Evolutionary conservation across 768 basidiomycete species (phyloP), one percentile per base, ranked within the genome.

Genomic region (Baorangia bicolor): DNA sequence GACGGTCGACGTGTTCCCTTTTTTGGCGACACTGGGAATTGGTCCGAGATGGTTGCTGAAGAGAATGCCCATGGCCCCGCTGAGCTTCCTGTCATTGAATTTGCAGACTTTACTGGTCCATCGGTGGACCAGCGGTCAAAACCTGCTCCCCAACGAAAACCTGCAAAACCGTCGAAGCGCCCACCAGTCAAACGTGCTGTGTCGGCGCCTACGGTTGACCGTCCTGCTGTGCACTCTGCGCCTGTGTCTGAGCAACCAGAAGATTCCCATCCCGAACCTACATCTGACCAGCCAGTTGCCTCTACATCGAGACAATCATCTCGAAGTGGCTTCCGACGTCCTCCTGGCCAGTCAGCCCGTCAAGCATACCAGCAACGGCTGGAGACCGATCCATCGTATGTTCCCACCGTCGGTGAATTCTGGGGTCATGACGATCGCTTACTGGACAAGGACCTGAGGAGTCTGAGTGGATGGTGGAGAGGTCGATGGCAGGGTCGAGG

Each of bases 351-450:
- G 55, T 79, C 82, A 25, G 90, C 86, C 37, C 89, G 94, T 45
- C 91, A 94, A 69, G 89, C 85, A 20, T 96, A 97, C 72, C 87
- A 92, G 59, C 82, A 90, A 59, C 85, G 87, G 30, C 77, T 96
- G 25, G 87, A 92, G 54, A 77, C 73, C 12, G 94, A 97, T 68
- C 94, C 94, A 2, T 90, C 92, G 2, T 94, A 87, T 69, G 89
- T 92, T 28, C 94, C 94, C 23, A 88, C 86, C 25, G 89, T 95
- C 23, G 94, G 94, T 51, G 88, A 87, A 58, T 97, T 97, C 67
- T 97, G 92, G 93, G 87, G 90, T 5, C 94, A 97, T 67, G 94
- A 97, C 70, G 94, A 96, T 69, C 86, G 94, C 44, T 75, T 94
- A 51, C 75, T 92, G 68, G 88, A 91, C 71, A 90, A 90, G 70